These are phyloP conservation scores for Sicyos baderoa DNA, from an alignment of 306 rosid genomes.

Conservation along the genomic window DNA sequence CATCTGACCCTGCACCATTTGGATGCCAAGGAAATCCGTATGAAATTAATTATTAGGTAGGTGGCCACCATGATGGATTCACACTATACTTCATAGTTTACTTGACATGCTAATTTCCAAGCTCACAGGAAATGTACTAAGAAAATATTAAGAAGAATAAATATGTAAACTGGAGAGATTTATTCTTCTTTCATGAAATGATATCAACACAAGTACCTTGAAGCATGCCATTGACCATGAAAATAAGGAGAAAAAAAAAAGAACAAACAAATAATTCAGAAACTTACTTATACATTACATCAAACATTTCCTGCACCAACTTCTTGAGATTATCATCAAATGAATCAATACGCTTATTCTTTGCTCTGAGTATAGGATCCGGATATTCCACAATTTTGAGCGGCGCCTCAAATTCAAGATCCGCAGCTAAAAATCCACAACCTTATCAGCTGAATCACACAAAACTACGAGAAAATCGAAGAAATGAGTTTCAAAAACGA, in stretches of 20 bases:
- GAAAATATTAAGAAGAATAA: not conserved
- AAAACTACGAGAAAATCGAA: not conserved
- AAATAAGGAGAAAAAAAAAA: not conserved
- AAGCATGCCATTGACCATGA: not conserved
- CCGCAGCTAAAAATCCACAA: slow-evolving; percentile 37
- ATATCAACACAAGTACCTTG: too few species aligned
- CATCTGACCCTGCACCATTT: too few species aligned
- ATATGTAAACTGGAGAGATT: not conserved
- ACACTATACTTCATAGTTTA: too few species aligned
- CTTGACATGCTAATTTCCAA: too few species aligned
- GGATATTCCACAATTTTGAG: slow-evolving; percentile 66
- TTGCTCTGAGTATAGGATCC: slow-evolving; percentile 59
- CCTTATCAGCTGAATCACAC: not conserved
- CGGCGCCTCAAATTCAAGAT: slow-evolving; percentile 64
- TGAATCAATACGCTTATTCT: slow-evolving; percentile 52
- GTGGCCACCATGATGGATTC: too few species aligned
- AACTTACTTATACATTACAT: slow-evolving; percentile 79
- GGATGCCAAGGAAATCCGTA: too few species aligned
- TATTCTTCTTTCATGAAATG: too few species aligned
- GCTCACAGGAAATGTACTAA: too few species aligned
- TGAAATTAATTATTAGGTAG: too few species aligned
- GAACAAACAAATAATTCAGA: not conserved
- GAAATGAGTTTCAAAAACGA: not conserved
- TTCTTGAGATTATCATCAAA: slow-evolving; percentile 70
- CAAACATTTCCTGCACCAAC: slow-evolving; percentile 76